Percentiles rank a stretch among this genome's conserved stretches.
Evolutionary conservation across 306 rosid genomes (phyloP).

Genomic region (Parietaria judaica): DNA sequence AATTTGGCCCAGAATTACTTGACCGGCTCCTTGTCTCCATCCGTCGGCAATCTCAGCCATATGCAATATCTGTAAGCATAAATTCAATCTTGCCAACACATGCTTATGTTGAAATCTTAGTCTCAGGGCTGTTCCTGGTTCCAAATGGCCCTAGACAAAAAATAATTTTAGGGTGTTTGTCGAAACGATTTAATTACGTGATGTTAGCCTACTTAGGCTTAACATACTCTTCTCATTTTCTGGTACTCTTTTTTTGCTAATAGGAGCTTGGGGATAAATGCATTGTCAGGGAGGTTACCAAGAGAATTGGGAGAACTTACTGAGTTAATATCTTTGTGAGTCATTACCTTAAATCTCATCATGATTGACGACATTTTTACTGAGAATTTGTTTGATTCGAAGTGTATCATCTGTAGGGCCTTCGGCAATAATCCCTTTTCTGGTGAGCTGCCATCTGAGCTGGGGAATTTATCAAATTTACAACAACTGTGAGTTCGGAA

Average conservation of each 20-base stretch:
- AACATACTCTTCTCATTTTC: no score
- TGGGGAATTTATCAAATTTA: conserved; percentile 48
- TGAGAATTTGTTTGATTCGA: no score
- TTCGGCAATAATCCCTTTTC: conserved; percentile 51
- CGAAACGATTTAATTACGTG: no score
- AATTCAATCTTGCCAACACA: background rate
- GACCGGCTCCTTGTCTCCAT: conserved; percentile 51
- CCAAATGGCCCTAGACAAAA: no score
- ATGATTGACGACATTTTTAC: background rate
- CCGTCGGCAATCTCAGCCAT: conserved; percentile 48
- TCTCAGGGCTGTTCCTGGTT: no score
- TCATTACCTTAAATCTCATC: conserved; percentile 1
- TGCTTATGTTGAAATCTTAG: background rate
- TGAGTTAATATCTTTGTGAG: conserved; percentile 36
- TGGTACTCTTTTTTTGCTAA: background rate
- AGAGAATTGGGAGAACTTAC: conserved; percentile 59
- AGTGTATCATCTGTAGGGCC: conserved; percentile 17
- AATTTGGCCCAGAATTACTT: conserved; percentile 46
- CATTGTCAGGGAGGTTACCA: conserved; percentile 65
- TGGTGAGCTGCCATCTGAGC: conserved; percentile 64
- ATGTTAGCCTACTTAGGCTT: no score
- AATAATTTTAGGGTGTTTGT: background rate
- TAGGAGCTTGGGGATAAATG: conserved; percentile 50
- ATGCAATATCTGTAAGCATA: conserved; percentile 59
- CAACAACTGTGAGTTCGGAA: conserved; percentile 43